Conservation (phyloP, 305 asterid genomes). For the Fraxinus latifolia region DNA sequence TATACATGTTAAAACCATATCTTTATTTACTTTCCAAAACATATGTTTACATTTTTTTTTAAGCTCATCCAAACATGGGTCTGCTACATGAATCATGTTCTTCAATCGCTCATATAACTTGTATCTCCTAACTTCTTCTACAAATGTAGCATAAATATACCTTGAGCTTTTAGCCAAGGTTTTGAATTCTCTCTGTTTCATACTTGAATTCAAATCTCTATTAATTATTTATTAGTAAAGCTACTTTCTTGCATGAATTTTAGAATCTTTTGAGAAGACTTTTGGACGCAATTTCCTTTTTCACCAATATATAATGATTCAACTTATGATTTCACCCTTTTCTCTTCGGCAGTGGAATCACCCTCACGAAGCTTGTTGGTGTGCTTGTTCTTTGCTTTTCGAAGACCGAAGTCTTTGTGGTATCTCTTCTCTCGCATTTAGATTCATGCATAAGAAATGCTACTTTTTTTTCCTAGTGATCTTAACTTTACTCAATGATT, state of each 20-base stretch:
- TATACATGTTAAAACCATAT: background rate
- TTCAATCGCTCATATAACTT: background rate
- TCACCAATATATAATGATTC: background rate
- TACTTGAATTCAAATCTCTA: background rate
- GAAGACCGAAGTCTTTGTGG: conserved; percentile 92
- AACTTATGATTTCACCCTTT: conserved; percentile 14
- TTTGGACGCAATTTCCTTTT: background rate
- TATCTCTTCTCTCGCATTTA: conserved; percentile 25
- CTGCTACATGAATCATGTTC: background rate
- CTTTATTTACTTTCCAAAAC: background rate
- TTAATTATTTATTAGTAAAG: background rate
- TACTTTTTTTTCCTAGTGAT: background rate
- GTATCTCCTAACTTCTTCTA: background rate
- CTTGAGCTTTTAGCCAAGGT: background rate
- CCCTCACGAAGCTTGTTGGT: conserved; percentile 93
- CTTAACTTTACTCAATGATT: conserved; percentile 13
- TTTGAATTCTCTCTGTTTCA: background rate
- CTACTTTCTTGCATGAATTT: background rate
- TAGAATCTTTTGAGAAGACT: background rate
- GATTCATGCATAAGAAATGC: conserved; percentile 5
- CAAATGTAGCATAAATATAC: background rate
- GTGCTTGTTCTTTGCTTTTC: conserved; percentile 89
- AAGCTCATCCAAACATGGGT: background rate
- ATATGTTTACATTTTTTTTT: background rate
- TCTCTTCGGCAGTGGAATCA: conserved; percentile 71